Conservation (phyloP, 2,329 filamentous ascomycete species). For the Aureobasidium sp. region DNA sequence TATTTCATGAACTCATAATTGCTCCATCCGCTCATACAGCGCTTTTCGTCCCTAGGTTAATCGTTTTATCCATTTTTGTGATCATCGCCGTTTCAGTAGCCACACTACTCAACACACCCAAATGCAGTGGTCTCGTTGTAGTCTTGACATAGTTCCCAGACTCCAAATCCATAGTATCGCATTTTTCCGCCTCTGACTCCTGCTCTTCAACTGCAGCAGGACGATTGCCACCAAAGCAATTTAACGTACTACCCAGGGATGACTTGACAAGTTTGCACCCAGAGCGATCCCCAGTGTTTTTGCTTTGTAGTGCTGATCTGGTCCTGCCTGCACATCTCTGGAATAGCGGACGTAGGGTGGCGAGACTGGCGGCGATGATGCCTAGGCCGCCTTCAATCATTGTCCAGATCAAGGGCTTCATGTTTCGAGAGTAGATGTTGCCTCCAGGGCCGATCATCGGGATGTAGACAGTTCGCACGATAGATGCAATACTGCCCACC, state of each 20-base stretch:
- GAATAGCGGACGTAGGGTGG: slow-evolving; percentile 26
- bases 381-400: slow-evolving; percentile 26
- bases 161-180: background rate
- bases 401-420: slow-evolving; percentile 18
- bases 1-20: too few species aligned
- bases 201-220: background rate
- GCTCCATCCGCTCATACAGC: too few species aligned
- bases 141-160: background rate
- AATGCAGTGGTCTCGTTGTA: background rate
- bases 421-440: slow-evolving; percentile 17
- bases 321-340: slow-evolving; percentile 13
- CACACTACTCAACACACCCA: background rate
- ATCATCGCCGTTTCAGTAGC: background rate
- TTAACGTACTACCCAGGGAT: background rate
- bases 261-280: background rate
- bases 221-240: background rate
- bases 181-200: background rate
- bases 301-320: background rate
- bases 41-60: too few species aligned
- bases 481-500: slow-evolving; percentile 18
- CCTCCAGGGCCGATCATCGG: slow-evolving; percentile 13
- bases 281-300: background rate
- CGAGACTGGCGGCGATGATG: slow-evolving; percentile 25
- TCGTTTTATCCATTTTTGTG: background rate
- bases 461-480: slow-evolving; percentile 19